A percentile compares a stretch with the other conserved stretches of the same genome.
Evolutionary conservation across 208 protist genomes (phyloP).

Genomic region (Leishmania amazonensis): DNA sequence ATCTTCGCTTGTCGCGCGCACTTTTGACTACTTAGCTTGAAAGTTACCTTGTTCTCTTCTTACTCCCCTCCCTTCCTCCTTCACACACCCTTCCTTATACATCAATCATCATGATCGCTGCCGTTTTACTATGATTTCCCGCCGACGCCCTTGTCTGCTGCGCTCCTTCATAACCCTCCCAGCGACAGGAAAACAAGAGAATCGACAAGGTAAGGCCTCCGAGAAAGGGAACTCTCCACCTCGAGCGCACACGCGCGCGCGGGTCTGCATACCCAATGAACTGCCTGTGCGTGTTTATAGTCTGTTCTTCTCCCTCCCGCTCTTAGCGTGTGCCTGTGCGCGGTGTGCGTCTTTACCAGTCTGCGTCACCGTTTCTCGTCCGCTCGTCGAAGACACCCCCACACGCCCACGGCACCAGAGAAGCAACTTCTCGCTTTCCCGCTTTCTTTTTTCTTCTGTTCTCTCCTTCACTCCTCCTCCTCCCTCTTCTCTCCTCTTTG

Average conservation of each 20-base stretch:
- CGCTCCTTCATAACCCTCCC: conserved; percentile 12
- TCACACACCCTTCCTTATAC: conserved; percentile 7
- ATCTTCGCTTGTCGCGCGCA: neutral
- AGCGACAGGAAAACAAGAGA: conserved; percentile 5
- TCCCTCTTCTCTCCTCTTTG: neutral
- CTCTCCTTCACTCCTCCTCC: neutral
- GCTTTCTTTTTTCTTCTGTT: neutral
- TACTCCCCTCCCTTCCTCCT: neutral
- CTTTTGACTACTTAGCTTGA: conserved; percentile 20
- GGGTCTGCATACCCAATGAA: neutral
- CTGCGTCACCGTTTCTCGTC: neutral
- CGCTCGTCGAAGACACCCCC: neutral
- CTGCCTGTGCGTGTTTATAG: neutral
- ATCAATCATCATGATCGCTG: neutral
- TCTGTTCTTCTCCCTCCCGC: neutral
- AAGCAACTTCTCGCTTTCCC: neutral
- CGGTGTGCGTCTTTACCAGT: neutral
- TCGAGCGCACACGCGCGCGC: neutral
- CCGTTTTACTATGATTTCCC: neutral
- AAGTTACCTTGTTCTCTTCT: conserved; percentile 3
- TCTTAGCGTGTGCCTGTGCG: neutral
- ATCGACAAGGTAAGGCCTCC: neutral
- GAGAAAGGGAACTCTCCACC: neutral
- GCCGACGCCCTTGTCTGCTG: conserved; percentile 1
- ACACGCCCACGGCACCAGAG: neutral